Base-by-base conservation (phyloP, 495 filamentous ascomycete species). In the Aspergillus ellipticus region DNA sequence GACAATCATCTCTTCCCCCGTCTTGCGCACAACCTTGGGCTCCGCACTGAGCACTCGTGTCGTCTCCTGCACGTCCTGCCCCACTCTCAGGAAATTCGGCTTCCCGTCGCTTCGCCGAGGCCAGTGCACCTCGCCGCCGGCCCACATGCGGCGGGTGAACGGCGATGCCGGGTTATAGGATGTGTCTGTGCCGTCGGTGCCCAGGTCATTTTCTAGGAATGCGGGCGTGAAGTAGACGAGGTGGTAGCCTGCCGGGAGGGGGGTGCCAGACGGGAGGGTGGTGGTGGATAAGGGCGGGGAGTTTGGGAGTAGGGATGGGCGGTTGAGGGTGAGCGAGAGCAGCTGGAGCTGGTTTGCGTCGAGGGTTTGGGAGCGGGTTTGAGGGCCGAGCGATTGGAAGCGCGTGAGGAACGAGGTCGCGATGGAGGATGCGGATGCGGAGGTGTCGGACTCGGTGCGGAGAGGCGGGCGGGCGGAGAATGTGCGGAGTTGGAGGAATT, bases 81-180 rank as follows among this genome's bases (percentile, higher is more conserved):
- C 84, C 0, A 85, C 74, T 4, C 74, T 66, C 49, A 85, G 62
- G 10, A 62, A 61, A 52, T 79, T 76, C 42, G 66, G 58, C 13
- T 67, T 63, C 6, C 72, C 71, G 9, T 67, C 57, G 0, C 43
- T 53, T 29, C 59, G 60, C 3, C 74, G 70, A 6, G 68, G 70
- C 82, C 81, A 86, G n/a, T 61, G 49, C 21, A 85, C 72, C 54
- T 75, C 71, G 0, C 89, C 90, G 22, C 89, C 89, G 2, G 87
- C 87, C 90, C 90, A 95, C 83, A 95, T 86, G 21, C 89, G 82
- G 20, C 87, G 77, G 21, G 75, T 80, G 55, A 84, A 92, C 0
- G 85, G 83, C 0, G 54, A 28, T 3, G 82, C 80, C 0, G 90
- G 89, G 42, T 79, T 85, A 56, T 91, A 89, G 2, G 80, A 79